Evolutionary conservation across 2,329 filamentous ascomycete genomes (phyloP), one percentile per base, ranked within the genome.

Genomic region (Botrytis fragariae): DNA sequence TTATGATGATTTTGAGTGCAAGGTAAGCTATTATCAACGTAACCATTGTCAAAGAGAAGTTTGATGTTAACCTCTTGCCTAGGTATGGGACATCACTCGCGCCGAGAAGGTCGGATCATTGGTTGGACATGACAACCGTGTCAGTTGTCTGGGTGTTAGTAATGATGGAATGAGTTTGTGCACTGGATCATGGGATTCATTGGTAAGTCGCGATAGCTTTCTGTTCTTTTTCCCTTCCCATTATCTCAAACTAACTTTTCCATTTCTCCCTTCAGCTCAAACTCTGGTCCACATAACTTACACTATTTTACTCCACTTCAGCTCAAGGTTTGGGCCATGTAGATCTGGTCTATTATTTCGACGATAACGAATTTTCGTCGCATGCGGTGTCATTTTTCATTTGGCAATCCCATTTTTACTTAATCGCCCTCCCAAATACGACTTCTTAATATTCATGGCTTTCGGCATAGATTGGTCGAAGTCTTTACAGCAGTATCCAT

Each of bases 1-100:
- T 78, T 99, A 99, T 81, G 96, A 99, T 81, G 96, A 99, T 82
- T 99, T 97, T 81, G 96, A 99, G 85, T 99, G 96, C 95, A 99
- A 98, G 92, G 95, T 97, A 86, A 81, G 90, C 74, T 44, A 64
- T 72, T 10, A 60, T 18, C 4, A 25, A 44, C 12, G 37, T 29
- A 48, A n/a, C 8, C 25, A 16, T 71, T 74, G 45, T 64, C 60
- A 39, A 18, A 32, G 5, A n/a, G 32, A 35, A 18, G 6, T 25
- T 16, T 29, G 10, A 22, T 39, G 1, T 45, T 60, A 68, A 39
- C 16, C 70, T 74, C 78, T 71, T 79, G 60, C 29, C 2, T 76
- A 98, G 95, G 96, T 98, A 75, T 99, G 96, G 96, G 96, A 99
- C 84, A 91, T 97, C 76, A 94, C 97, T 73, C 92, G 96, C 78